Evolutionary conservation across 2,329 filamentous ascomycete genomes (phyloP), one percentile per base, ranked within the genome.

Genomic region (Elsinoe ampelina): DNA sequence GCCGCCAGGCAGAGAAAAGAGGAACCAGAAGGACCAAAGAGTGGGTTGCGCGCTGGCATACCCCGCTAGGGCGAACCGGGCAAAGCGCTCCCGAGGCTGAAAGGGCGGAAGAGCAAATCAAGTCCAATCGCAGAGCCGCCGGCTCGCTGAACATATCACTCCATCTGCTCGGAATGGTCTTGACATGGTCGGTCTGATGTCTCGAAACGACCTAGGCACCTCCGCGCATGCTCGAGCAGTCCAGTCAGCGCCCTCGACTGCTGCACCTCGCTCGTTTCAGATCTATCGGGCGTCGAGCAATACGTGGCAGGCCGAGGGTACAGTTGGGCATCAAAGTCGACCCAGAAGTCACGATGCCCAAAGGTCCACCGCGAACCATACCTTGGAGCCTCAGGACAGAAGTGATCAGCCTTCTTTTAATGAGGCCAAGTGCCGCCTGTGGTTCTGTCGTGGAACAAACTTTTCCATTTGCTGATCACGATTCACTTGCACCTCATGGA

Each of bases 311-410:
- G 34, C 48, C 48, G 34, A 52, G 32, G 32, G 48, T 34, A 38
- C 15, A 26, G 34, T 52, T 52, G 48, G 48, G 48, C 48, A 52
- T 52, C 48, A 52, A 30, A 26, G 32, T 35, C 32, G 34, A 26
- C 32, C n/a, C 13, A 19, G 48, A 52, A 32, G 35, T 52, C 35
- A 39, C 35, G 48, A 52, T 52, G 48, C 48, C 48, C 48, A 39
- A 50, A 52, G 48, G 26, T 52, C 48, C 48, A 52, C 48, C 17
- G n/a, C n/a, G 48, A 52, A 52, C 48, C 48, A 52, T 52, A 5
- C 36, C 38, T 34, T 52, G 48, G 15, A 38, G 35, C 34, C 48
- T 52, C 32, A 52, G 48, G 48, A 52, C 15, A 52, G 48, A 26
- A 52, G 48, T 15, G 48, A 52, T 52, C 48, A 39, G 20, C 48